phyloP scores from a whole-genome alignment of 768 basidiomycete species.

The Rhodosporidiobolus sp. region DNA sequence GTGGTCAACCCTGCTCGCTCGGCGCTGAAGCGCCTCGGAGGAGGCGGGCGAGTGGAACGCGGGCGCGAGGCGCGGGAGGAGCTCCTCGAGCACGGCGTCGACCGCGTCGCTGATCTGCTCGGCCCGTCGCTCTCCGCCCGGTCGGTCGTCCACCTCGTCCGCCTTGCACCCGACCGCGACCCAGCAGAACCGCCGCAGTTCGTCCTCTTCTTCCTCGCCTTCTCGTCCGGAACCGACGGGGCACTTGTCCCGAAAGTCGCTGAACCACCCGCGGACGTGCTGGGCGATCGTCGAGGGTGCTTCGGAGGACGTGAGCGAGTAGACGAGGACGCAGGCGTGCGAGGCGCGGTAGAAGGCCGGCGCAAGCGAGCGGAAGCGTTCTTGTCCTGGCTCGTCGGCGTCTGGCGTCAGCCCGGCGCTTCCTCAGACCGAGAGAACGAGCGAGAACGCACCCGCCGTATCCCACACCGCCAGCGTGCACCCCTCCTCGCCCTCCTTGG shows the following conservation, averaged over 20 bases:
- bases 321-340: constrained; percentile 76
- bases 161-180: constrained; percentile 72
- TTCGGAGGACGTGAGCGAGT: constrained; percentile 65
- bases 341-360: constrained; percentile 80
- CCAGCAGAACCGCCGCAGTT: constrained; percentile 61
- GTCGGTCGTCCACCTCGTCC: constrained; percentile 53
- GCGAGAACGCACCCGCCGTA: constrained; percentile 27
- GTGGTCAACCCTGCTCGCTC: not conserved
- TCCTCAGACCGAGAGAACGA: constrained; percentile 55
- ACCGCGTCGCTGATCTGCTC: not conserved
- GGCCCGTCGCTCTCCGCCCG: not conserved
- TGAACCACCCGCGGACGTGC: constrained; percentile 71
- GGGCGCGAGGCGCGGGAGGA: not conserved
- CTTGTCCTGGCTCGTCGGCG: constrained; percentile 60
- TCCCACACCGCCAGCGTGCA: constrained; percentile 64
- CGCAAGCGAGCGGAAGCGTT: constrained; percentile 78
- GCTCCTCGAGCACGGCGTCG: not conserved
- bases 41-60: too few species aligned
- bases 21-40: too few species aligned
- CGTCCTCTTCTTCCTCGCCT: constrained; percentile 51
- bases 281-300: constrained; percentile 53
- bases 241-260: constrained; percentile 65
- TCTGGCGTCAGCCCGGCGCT: too few species aligned
- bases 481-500: constrained; percentile 39
- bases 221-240: constrained; percentile 53